Evolutionary conservation across 2,329 filamentous ascomycete species (phyloP), one percentile per base, ranked within the genome.

Genomic region (Epichloe scottii): DNA sequence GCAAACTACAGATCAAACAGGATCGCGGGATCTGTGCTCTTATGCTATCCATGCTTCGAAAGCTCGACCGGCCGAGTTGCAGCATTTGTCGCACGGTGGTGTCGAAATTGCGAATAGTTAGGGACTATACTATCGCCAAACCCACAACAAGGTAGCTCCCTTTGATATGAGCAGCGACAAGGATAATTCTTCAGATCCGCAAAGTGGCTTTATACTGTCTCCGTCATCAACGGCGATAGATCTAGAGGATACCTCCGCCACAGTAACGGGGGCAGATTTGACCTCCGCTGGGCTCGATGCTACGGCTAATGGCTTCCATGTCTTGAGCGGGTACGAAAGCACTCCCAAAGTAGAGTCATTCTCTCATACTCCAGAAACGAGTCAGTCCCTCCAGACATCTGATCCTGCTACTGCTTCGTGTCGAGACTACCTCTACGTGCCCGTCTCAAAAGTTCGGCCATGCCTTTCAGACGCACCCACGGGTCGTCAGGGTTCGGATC

Each of bases 11-110:
- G 21, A 33, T 17, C 33, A 30, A 33, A 37, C 14, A 38, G 17
- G 4, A 35, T n/a, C 30, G 5, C 17, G 26, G 5, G 11, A 37
- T 37, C 14, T 19, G 12, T 51, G 55, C 19, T 48, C 50, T n/a
- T 60, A 57, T 5, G 59, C 62, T 26, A 57, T 51, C 40, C 56
- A 52, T 30, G 50, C 53, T 10, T 57, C 57, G 15, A 65, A 66
- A 35, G 54, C 60, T 33, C 59, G 57, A 4, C 62, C 64, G 14
- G 56, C 56, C 3, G 59, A 56, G 38, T 53, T 57, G 5, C 40
- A 56, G 15, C 44, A 58, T 34, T 49, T 53, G 1, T 46, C 53
- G 5, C 48, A 57, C 33, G 47, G 55, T 19, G 50, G 48, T 34
- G 21, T 17, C 15, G 26, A 46, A 10, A 10, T 44, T 10, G 46